Base-by-base conservation (phyloP, 352 stramenopile species). In the Globisporangium polare region DNA sequence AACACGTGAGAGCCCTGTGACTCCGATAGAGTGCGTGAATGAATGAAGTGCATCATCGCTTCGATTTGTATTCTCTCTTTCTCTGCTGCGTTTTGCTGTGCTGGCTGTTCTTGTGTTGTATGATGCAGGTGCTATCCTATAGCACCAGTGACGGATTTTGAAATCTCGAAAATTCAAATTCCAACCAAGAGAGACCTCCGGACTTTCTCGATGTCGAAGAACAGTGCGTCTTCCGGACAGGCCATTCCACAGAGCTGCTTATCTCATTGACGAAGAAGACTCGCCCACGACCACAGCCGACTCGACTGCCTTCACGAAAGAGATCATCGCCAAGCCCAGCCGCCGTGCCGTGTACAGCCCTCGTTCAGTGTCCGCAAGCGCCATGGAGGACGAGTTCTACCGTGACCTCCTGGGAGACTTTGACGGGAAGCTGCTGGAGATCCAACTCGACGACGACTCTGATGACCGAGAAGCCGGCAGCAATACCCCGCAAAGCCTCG, bases 361-460 rank as follows among this genome's bases (percentile, higher is more conserved):
- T 43, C n/a, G 18, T 15, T 56, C 50, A 22, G 65, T 65, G 60
- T 47, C 35, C 4, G 12, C 24, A 35, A 20, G 9, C 46, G 12
- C 24, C 46, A 60, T 65, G 65, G 58, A 41, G 39, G 33, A 67
- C 18, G 60, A 69, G 24, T 78, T 72, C 63, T 67, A 77, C 13
- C 63, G 35, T 35, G 61, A 42, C 35, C 69, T 75, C 27, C 41
- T 81, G 35, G 35, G 46, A 43, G 54, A 56, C 29, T 75, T 62
- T 51, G 63, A 77, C 33, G 47, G 46, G 18, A 64, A 71, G 26
- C 54, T 77, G 45, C 51, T 77, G 1, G 68, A 81, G 51, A 62
- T 81, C 33, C 62, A 81, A 27, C 27, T 81, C 20, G 56, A 54
- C 6, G 12, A 45, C 2, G 65, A 74, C 31, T 31, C 27, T 2